Conservation (phyloP, 2,329 filamentous ascomycete species). For the Graphilbum ipis-grandicollis region DNA sequence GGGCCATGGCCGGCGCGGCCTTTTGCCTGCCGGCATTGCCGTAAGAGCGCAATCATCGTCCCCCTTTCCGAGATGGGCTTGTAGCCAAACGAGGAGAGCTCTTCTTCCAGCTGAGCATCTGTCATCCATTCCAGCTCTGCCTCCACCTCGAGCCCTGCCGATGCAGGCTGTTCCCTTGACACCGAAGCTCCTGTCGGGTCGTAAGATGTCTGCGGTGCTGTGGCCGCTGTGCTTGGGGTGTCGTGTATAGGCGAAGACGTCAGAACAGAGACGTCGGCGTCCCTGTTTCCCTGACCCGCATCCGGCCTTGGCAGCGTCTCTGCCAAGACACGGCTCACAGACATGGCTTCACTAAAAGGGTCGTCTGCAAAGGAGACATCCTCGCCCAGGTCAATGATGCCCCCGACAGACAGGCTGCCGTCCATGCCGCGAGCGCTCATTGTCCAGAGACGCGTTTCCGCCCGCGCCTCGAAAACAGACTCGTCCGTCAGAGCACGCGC, state of each 20-base stretch:
- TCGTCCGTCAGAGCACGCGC: too few species aligned
- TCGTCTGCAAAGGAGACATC: constrained; percentile 17
- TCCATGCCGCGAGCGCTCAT: background rate
- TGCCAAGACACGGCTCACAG: constrained; percentile 6
- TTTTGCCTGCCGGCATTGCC: constrained; percentile 44
- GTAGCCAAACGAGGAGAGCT: constrained; percentile 51
- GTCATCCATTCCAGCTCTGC: constrained; percentile 46
- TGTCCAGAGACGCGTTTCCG: constrained; percentile 23
- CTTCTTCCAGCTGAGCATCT: constrained; percentile 42
- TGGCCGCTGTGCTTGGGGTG: too few species aligned
- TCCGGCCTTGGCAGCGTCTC: too few species aligned
- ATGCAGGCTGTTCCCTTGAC: too few species aligned
- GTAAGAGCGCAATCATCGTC: constrained; percentile 51
- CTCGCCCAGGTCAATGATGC: constrained; percentile 41
- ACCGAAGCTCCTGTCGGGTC: too few species aligned
- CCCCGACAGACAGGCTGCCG: constrained; percentile 34
- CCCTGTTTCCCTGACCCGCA: too few species aligned
- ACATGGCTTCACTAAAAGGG: constrained; percentile 6
- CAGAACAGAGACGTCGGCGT: too few species aligned
- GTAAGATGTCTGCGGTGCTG: too few species aligned
- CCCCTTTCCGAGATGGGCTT: constrained; percentile 51
- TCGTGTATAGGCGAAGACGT: too few species aligned
- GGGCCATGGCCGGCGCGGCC: background rate
- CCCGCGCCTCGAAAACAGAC: constrained; percentile 9
- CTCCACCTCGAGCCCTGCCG: background rate